Evolutionary conservation across 345 rosid species (phyloP), one percentile per base, ranked within the genome.

Genomic region (Aquilaria yunnanensis): DNA sequence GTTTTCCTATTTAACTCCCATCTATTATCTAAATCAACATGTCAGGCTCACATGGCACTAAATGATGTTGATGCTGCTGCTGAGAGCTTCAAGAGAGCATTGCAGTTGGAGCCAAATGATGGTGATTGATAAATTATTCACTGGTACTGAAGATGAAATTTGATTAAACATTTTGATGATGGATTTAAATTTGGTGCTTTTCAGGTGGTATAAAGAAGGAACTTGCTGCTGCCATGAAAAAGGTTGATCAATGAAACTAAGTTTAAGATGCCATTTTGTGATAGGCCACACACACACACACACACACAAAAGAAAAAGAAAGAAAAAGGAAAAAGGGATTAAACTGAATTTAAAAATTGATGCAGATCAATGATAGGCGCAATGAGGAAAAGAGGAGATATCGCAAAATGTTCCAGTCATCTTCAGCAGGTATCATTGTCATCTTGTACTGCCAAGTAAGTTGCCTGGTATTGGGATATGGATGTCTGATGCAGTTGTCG

Each of bases 41-140:
- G 29, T 67, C 76, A 94, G 99, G 99, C 95, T n/a, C 72, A 90
- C 74, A 82, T 82, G 89, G 96, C 91, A 50, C 96, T 90, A 32
- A 86, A 88, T 60, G 96, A 90, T 12, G 69, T 93, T 9, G 97
- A 93, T 74, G 86, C 90, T 70, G 96, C 98, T n/a, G 96, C 75
- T 51, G 98, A 90, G 74, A 93, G 97, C 81, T 86, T 93, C 66
- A 76, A 75, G 70, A 90, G 86, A 82, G 98, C 98, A 53, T 75
- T 86, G 72, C 80, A 71, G 29, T 73, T 93, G 75, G 98, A 93
- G 77, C 98, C 98, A 64, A 88, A 88, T 33, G 98, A 93, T 55
- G 85, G 97, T 93, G 43, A 65, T 82, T 64, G 33, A 54, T 30
- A 32, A 62, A 60, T 57, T 64, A 67, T 46, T 52, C 64, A 30